Percentiles rank a stretch among this genome's conserved stretches.
Conservation (phyloP, 148 eudicot species). For the Amaranthus cruentus region DNA sequence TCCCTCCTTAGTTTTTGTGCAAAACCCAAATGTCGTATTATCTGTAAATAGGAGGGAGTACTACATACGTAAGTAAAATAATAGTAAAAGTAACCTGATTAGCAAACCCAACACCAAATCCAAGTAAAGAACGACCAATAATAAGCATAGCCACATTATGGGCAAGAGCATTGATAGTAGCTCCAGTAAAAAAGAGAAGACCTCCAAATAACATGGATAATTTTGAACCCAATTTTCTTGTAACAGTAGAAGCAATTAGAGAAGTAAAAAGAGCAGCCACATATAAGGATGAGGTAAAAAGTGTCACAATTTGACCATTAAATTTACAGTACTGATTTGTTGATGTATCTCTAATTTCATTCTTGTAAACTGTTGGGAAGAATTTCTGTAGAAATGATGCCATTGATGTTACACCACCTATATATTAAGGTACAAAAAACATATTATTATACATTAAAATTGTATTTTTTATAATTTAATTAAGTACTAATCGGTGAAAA, state of each 20-base stretch:
- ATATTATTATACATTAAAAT: not conserved
- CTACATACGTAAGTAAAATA: not conserved
- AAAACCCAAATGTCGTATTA: too few species aligned
- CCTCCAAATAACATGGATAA: conserved; percentile 70
- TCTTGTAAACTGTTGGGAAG: conserved; percentile 48
- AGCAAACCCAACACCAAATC: conserved; percentile 72
- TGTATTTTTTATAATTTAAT: too few species aligned
- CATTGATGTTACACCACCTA: conserved; percentile 84
- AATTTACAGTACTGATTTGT: conserved; percentile 73
- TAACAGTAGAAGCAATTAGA: conserved; percentile 64
- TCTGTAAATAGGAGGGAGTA: not conserved
- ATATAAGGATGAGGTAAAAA: conserved; percentile 73
- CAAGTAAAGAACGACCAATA: conserved; percentile 64
- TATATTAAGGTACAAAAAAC: not conserved
- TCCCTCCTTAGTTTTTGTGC: too few species aligned
- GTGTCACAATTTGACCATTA: conserved; percentile 52
- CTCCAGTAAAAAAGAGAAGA: conserved; percentile 52
- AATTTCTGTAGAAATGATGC: conserved; percentile 47
- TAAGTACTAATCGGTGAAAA: too few species aligned
- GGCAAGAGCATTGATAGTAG: conserved; percentile 56
- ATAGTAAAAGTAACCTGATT: conserved; percentile 44
- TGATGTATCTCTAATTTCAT: conserved; percentile 28
- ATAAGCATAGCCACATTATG: conserved; percentile 56
- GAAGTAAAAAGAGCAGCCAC: conserved; percentile 71
- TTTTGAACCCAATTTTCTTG: conserved; percentile 53